phyloP scores from a whole-genome alignment of 148 eudicot genomes.

The Diospyros kaki region DNA sequence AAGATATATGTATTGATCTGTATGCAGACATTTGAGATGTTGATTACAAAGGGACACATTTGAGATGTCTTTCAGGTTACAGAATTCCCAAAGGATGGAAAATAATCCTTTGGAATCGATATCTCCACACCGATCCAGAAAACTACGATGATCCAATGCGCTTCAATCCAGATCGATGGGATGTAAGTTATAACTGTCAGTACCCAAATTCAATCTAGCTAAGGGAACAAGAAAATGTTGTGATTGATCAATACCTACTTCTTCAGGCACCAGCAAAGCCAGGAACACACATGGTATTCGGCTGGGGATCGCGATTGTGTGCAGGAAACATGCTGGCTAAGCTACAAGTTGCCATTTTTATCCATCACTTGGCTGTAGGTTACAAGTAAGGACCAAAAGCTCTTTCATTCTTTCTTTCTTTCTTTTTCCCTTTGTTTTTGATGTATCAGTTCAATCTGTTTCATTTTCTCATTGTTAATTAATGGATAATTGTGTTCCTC shows the following conservation, averaged over 20 bases:
- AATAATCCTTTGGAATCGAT: slow-evolving; percentile 45
- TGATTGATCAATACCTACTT: not conserved
- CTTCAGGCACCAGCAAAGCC: slow-evolving; percentile 29
- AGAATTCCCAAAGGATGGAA: slow-evolving; percentile 51
- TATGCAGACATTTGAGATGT: too few species aligned
- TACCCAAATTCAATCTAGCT: too few species aligned
- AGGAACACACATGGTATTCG: slow-evolving; percentile 42
- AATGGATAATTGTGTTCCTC: not conserved
- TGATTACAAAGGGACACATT: too few species aligned
- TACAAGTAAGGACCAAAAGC: slow-evolving; percentile 29
- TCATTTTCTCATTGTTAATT: not conserved
- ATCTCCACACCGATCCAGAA: slow-evolving; percentile 47
- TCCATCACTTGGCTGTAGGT: slow-evolving; percentile 45
- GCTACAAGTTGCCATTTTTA: slow-evolving; percentile 34
- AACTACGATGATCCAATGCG: slow-evolving; percentile 46
- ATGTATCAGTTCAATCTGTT: too few species aligned
- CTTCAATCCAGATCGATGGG: slow-evolving; percentile 65
- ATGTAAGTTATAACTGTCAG: slow-evolving; percentile 25
- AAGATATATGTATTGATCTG: too few species aligned
- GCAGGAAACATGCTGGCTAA: slow-evolving; percentile 49
- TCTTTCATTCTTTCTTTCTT: not conserved
- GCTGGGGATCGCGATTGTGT: slow-evolving; percentile 48
- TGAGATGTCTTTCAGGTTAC: slow-evolving; percentile 26
- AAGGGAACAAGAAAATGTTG: not conserved
- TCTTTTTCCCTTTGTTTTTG: too few species aligned